Base-by-base conservation (phyloP, 2,329 filamentous ascomycete species). In the Camillea tinctor region DNA sequence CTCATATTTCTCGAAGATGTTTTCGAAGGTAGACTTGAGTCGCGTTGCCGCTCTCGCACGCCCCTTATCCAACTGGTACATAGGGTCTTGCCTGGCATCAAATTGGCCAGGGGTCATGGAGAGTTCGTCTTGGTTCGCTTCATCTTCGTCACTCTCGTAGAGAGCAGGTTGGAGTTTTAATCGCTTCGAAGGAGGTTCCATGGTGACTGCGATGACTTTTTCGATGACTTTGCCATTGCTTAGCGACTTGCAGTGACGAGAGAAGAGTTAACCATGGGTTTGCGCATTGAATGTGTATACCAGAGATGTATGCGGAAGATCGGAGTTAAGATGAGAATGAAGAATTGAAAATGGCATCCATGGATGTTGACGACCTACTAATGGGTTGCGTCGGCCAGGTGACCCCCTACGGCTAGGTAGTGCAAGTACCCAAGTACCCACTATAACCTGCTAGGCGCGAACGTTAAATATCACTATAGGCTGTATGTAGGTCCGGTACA, bases 1-100 rank as follows among this genome's bases (percentile, higher is more conserved):
- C 56, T 84, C 88, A 73, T 96, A 97, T 74, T 96, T 97, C 62
- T 89, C 85, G 72, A 97, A 97, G 58, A 98, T 96, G 58, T 85
- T 80, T 71, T 97, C 93, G 73, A 96, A 95, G 4, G 87, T 87
- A n/a, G 87, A 88, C 73, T 95, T 94, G 49, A 97, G 83, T 60
- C 87, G 87, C 64, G 82, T 79, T 63, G 91, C 88, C 59, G 92
- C 90, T 57, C 83, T 81, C 54, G 85, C 83, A 64, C 90, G 84
- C 53, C 84, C 86, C 61, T 84, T 79, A 52, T 86, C 80, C 17
- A 92, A 77, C 58, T 86, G 81, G 62, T 82, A 80, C 55, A 82
- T 79, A 17, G 84, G 80, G 60, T 87, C 81, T 30, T 81, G 79
- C 50, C 76, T 75, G 22, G 76, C 72, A 52, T 78, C 76, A 58